These are phyloP conservation scores for Danielia oregonensis DNA, from an alignment of 805 yeast genomes.

Conservation along the genomic window DNA sequence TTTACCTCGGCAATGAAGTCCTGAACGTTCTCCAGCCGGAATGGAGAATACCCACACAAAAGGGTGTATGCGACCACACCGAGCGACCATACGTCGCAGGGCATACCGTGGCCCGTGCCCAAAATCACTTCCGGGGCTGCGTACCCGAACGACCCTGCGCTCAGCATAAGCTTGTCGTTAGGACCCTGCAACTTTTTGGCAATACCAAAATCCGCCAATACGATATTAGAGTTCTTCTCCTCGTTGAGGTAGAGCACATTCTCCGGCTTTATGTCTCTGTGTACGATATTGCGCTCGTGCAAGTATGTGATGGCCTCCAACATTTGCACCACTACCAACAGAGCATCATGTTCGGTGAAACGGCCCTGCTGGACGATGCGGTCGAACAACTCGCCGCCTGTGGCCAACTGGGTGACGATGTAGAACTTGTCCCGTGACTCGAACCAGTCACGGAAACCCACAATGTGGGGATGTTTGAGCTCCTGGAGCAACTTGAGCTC, in stretches of 20 bases:
- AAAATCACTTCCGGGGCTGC: constrained; percentile 93
- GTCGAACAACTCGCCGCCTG: constrained; percentile 94
- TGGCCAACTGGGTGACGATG: constrained; percentile 89
- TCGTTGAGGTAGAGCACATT: constrained; percentile 71
- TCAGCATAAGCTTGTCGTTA: constrained; percentile 59
- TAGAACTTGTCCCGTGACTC: constrained; percentile 90
- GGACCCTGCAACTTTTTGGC: constrained; percentile 68
- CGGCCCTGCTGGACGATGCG: constrained; percentile 76
- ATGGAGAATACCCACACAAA: constrained; percentile 90
- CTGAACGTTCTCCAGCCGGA: constrained; percentile 75
- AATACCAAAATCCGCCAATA: constrained; percentile 93
- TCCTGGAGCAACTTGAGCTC: constrained; percentile 69
- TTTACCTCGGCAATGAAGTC: constrained; percentile 80
- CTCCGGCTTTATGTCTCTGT: constrained; percentile 93
- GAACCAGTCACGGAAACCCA: constrained; percentile 89
- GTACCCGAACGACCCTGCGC: constrained; percentile 93
- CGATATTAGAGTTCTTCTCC: constrained; percentile 60
- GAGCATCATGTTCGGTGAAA: constrained; percentile 88
- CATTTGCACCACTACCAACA: constrained; percentile 67
- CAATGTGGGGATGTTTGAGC: constrained; percentile 80
- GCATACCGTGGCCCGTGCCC: constrained; percentile 85
- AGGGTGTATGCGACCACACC: constrained; percentile 92
- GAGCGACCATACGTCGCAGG: constrained; percentile 94
- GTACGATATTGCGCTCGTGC: constrained; percentile 77
- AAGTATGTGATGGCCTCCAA: constrained; percentile 75